phyloP scores from a whole-genome alignment of 2,329 filamentous ascomycete species.

The Dactylonectria estremocensis region DNA sequence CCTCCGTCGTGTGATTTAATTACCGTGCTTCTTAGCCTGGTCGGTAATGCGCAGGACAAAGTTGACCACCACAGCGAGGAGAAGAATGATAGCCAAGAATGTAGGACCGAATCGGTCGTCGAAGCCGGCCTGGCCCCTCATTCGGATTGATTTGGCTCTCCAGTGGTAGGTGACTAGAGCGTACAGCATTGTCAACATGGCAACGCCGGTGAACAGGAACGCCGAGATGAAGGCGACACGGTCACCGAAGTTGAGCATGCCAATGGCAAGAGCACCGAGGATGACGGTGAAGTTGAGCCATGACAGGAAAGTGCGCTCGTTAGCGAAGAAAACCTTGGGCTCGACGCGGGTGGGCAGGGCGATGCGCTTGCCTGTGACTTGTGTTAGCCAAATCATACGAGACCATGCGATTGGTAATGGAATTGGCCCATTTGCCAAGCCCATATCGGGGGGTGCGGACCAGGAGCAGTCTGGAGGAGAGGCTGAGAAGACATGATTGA shows the following conservation, averaged over 20 bases:
- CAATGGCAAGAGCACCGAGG: constrained; percentile 94
- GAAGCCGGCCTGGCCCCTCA: constrained; percentile 94
- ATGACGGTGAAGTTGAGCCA: constrained; percentile 99
- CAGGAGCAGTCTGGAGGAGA: constrained; percentile 92
- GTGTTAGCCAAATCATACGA: constrained; percentile 32
- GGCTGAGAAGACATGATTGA: constrained; percentile 93
- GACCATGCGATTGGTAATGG: background rate
- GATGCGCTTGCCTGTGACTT: constrained; percentile 90
- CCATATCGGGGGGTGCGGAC: constrained; percentile 64
- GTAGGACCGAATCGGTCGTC: constrained; percentile 97
- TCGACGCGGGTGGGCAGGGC: constrained; percentile 98
- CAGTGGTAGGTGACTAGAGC: constrained; percentile 97
- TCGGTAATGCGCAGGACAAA: constrained; percentile 84
- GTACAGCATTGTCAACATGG: constrained; percentile 96
- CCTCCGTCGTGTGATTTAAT: constrained; percentile 1
- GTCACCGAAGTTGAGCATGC: constrained; percentile 98
- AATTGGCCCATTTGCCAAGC: background rate
- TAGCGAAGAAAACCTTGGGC: constrained; percentile 99
- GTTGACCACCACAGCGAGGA: constrained; percentile 95
- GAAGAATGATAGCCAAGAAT: constrained; percentile 86
- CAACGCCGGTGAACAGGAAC: constrained; percentile 93
- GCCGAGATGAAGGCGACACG: constrained; percentile 93
- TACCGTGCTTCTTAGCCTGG: constrained; percentile 56
- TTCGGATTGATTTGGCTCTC: constrained; percentile 92
- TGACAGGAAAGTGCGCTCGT: constrained; percentile 98